These are phyloP conservation scores for Fragosphaeria purpurea DNA, from an alignment of 2,329 filamentous ascomycete species.

Conservation along the genomic window DNA sequence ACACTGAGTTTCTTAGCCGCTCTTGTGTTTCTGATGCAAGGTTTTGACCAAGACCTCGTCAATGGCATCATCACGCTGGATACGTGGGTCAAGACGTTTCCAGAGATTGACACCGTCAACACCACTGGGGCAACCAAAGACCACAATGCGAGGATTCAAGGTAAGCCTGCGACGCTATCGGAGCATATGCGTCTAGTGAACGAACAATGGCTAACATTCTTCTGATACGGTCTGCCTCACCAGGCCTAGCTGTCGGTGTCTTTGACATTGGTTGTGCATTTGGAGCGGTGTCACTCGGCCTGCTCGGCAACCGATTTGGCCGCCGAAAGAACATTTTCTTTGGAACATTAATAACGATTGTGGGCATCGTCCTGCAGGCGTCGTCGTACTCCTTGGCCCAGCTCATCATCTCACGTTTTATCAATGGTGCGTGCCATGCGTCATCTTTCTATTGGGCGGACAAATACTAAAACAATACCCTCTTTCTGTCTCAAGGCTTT, in stretches of 20 bases:
- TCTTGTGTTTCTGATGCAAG: too few relatives aligned
- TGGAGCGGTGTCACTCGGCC: conserved; percentile 14
- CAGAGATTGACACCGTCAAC: background rate
- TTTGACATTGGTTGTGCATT: conserved; percentile 19
- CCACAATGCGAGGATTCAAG: background rate
- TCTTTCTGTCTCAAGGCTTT: background rate
- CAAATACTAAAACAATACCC: too few relatives aligned
- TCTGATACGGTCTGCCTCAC: too few relatives aligned
- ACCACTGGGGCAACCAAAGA: background rate
- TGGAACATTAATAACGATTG: background rate
- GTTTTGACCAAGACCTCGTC: background rate
- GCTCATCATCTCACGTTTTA: conserved; percentile 3
- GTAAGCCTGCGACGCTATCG: too few relatives aligned
- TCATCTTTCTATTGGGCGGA: too few relatives aligned
- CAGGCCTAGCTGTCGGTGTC: conserved; percentile 8
- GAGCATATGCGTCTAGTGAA: too few relatives aligned
- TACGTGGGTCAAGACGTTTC: background rate
- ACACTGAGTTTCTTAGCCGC: too few relatives aligned
- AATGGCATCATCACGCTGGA: background rate
- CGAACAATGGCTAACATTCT: too few relatives aligned
- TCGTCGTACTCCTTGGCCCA: background rate
- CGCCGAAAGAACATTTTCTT: background rate
- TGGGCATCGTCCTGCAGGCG: conserved; percentile 1
- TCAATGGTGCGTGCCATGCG: background rate
- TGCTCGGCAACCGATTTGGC: background rate